Conservation (phyloP, 2,329 filamentous ascomycete species). For the Graphilbum fragrans region DNA sequence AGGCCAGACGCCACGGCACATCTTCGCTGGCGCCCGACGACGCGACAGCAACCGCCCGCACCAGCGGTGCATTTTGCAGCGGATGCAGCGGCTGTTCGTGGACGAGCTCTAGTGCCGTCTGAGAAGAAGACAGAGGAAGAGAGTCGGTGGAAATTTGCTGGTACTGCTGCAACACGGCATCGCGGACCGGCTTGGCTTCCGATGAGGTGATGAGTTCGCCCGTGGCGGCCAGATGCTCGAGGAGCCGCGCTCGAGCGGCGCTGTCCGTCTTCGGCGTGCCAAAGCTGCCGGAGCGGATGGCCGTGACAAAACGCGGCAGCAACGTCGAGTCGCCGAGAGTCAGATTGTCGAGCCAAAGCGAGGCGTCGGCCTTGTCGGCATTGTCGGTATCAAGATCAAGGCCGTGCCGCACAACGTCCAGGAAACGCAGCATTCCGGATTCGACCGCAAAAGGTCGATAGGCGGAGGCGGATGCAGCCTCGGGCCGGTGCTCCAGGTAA, state of each 20-base stretch:
- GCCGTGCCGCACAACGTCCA: conserved; percentile 22
- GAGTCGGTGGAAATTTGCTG: neutral
- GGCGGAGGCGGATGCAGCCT: neutral
- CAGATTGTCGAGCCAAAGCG: conserved; percentile 32
- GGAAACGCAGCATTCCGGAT: conserved; percentile 34
- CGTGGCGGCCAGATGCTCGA: conserved; percentile 8
- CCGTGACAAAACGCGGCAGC: conserved; percentile 15
- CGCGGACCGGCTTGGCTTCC: conserved; percentile 18
- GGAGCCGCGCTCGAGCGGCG: neutral
- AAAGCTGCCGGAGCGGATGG: conserved; percentile 1
- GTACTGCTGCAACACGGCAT: conserved; percentile 21
- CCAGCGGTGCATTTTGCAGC: conserved; percentile 43
- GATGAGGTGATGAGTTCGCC: conserved; percentile 16
- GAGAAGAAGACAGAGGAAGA: neutral
- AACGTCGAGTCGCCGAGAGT: conserved; percentile 32
- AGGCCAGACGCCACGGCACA: conserved; percentile 33
- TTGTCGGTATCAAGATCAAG: conserved; percentile 14
- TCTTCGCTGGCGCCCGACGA: conserved; percentile 15
- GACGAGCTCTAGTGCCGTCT: no score
- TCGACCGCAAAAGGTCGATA: conserved; percentile 37
- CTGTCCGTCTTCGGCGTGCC: neutral
- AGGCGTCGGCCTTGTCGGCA: conserved; percentile 16
- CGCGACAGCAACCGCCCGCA: conserved; percentile 28
- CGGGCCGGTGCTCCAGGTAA: conserved; percentile 15
- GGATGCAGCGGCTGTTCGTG: conserved; percentile 41